Conservation (phyloP, 768 basidiomycete genomes). For the Suillus plorans region DNA sequence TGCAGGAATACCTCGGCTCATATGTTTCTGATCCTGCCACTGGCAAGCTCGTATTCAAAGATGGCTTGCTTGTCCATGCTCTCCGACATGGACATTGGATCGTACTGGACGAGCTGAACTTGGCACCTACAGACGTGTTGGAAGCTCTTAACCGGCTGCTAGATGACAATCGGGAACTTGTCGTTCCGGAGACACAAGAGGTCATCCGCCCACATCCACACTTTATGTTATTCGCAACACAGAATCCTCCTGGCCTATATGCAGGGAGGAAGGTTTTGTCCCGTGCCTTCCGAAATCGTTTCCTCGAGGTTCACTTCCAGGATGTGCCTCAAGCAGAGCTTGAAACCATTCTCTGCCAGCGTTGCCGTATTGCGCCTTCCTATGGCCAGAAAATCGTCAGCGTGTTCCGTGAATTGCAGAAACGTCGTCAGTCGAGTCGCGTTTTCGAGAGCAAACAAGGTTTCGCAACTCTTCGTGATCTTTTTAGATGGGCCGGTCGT, state of each 20-base stretch:
- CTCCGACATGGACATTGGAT: constrained; percentile 95
- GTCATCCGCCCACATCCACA: constrained; percentile 90
- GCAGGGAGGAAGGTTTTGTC: constrained; percentile 94
- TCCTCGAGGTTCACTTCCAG: constrained; percentile 95
- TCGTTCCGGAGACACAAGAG: constrained; percentile 96
- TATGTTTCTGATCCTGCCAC: constrained; percentile 91
- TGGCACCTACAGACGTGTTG: constrained; percentile 96
- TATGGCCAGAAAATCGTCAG: constrained; percentile 87
- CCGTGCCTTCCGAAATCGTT: constrained; percentile 94
- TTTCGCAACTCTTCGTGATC: constrained; percentile 93
- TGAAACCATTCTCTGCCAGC: constrained; percentile 89
- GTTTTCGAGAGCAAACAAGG: constrained; percentile 98
- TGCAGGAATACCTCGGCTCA: constrained; percentile 97
- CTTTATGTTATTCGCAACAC: constrained; percentile 98
- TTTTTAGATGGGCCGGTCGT: constrained; percentile 96
- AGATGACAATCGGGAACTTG: constrained; percentile 95
- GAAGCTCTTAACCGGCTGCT: constrained; percentile 95
- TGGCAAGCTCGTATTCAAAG: constrained; percentile 93
- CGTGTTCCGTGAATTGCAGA: constrained; percentile 92
- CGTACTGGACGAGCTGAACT: constrained; percentile 94
- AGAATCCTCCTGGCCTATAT: constrained; percentile 95
- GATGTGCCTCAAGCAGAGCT: constrained; percentile 94
- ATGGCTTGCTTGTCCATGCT: constrained; percentile 91
- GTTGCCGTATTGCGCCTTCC: constrained; percentile 91
- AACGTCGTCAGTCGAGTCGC: constrained; percentile 83